These are phyloP conservation scores for Hevea brasiliensis DNA, from an alignment of 345 rosid species.

Conservation along the genomic window DNA sequence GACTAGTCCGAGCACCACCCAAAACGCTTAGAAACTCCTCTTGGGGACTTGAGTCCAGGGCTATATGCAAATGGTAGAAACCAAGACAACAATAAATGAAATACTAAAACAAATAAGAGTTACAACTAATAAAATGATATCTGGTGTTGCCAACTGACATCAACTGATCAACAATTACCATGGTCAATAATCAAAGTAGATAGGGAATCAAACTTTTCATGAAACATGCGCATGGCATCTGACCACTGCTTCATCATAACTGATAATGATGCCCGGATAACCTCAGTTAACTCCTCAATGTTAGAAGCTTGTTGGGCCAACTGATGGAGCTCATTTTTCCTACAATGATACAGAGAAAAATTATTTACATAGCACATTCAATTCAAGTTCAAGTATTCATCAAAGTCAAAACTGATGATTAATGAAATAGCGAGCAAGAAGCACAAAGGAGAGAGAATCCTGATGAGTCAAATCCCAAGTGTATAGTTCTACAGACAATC, in stretches of 20 bases:
- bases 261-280: conserved; percentile 65
- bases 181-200: conserved; percentile 63
- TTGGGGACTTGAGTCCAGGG: conserved; percentile 83
- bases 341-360: conserved; percentile 26
- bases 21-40: conserved; percentile 93
- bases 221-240: conserved; percentile 77
- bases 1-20: conserved; percentile 88
- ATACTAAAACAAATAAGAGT: conserved; percentile 13
- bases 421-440: not conserved
- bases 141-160: conserved; percentile 15
- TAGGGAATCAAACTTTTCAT: conserved; percentile 74
- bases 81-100: conserved; percentile 19
- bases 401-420: not conserved
- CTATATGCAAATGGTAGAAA: conserved; percentile 39
- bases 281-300: conserved; percentile 81
- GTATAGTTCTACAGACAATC: conserved; percentile 8
- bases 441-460: not conserved
- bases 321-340: conserved; percentile 94
- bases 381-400: conserved; percentile 12
- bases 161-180: too few relatives aligned
- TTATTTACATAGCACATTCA: not conserved
- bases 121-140: conserved; percentile 6
- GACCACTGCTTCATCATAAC: conserved; percentile 87
- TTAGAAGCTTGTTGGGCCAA: conserved; percentile 90
- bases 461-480: not conserved